These are phyloP conservation scores for Blastobotrys buckinghamii DNA, from an alignment of 1,139 yeast species.

Conservation along the genomic window DNA sequence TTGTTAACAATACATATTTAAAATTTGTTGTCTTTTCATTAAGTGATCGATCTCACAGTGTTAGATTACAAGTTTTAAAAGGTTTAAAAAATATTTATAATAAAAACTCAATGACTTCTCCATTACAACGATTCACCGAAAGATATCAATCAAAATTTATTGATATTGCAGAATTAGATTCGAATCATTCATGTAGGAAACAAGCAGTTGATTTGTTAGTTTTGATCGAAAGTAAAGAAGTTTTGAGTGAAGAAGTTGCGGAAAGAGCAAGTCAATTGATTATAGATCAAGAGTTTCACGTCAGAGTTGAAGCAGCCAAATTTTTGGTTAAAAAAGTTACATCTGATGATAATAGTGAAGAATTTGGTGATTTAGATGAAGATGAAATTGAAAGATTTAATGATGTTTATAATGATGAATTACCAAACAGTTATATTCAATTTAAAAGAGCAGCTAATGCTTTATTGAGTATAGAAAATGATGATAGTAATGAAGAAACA, in stretches of 20 bases:
- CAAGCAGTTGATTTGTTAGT: constrained; percentile 42
- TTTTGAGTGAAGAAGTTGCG: constrained; percentile 2
- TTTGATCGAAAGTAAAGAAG: constrained; percentile 5
- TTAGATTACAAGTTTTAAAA: constrained; percentile 60
- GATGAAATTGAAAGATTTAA: constrained; percentile 11
- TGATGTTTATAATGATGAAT: constrained; percentile 14
- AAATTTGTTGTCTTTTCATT: constrained; percentile 76
- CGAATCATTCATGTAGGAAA: constrained; percentile 48
- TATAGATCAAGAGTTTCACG: constrained; percentile 33
- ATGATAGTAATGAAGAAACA: neutral
- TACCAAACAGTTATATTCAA: constrained; percentile 6
- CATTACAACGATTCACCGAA: constrained; percentile 66
- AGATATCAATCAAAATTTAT: constrained; percentile 59
- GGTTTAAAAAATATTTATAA: constrained; percentile 46
- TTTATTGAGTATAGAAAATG: neutral
- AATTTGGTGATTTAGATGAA: constrained; percentile 12
- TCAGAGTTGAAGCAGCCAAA: constrained; percentile 30
- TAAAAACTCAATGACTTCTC: constrained; percentile 38
- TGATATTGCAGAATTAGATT: constrained; percentile 52
- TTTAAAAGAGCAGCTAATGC: constrained; percentile 7
- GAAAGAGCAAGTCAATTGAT: constrained; percentile 7
- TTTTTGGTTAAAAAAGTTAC: constrained; percentile 19
- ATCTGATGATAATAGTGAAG: constrained; percentile 5
- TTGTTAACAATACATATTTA: constrained; percentile 62
- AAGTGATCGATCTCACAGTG: constrained; percentile 63